Evolutionary conservation across 75 land plant genomes (phyloP).

Genomic region (Picea glauca): DNA sequence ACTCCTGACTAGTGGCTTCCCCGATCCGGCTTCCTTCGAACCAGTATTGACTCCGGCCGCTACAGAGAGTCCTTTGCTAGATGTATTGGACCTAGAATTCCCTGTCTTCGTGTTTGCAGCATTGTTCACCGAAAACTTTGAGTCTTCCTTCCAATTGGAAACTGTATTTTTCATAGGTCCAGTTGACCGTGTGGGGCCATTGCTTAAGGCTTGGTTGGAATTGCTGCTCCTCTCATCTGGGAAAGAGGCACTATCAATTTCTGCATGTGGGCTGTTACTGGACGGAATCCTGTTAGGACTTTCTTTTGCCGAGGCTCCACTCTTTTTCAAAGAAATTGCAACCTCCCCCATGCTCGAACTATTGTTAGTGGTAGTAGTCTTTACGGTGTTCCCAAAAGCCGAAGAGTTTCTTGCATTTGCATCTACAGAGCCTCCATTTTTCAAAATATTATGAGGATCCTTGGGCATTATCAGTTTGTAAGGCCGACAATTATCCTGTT

Average conservation of each 20-base stretch:
- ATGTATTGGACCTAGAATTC: background rate
- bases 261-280: background rate
- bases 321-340: slow-evolving; percentile 12
- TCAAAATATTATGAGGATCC: slow-evolving; percentile 11
- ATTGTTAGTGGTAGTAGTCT: background rate
- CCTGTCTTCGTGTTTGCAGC: background rate
- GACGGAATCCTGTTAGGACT: slow-evolving; percentile 2
- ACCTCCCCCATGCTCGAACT: slow-evolving; percentile 9
- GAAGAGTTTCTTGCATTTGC: slow-evolving; percentile 26
- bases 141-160: slow-evolving; percentile 11
- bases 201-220: slow-evolving; percentile 36
- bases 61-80: slow-evolving; percentile 2
- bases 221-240: slow-evolving; percentile 49
- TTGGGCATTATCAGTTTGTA: slow-evolving; percentile 21
- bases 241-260: slow-evolving; percentile 6
- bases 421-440: slow-evolving; percentile 21
- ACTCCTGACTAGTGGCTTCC: background rate
- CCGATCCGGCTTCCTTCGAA: background rate
- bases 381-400: slow-evolving; percentile 14
- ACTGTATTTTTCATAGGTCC: slow-evolving; percentile 21
- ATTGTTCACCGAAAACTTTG: background rate
- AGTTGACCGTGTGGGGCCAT: slow-evolving; percentile 26
- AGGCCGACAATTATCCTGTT: slow-evolving; percentile 16
- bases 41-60: background rate
- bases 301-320: slow-evolving; percentile 13